Percentiles rank a stretch among this genome's conserved stretches.
These are phyloP conservation scores for Erythrobasidium hasegawianum DNA, from an alignment of 1,284 basidiomycete genomes.

Conservation along the genomic window DNA sequence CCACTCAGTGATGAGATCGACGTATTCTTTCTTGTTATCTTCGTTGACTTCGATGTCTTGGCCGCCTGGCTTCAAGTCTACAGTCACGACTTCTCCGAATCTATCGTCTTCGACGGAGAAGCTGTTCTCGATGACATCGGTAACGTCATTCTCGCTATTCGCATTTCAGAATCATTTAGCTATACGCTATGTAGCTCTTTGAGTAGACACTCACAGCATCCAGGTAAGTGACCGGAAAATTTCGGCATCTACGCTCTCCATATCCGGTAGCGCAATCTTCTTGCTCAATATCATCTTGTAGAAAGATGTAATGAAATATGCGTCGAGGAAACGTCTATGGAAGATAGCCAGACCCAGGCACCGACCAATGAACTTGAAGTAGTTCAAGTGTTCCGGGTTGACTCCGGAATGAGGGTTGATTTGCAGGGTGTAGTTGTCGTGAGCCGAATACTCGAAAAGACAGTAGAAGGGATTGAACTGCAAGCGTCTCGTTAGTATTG, in stretches of 20 bases:
- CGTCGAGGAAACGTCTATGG: constrained; percentile 96
- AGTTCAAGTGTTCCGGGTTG: constrained; percentile 98
- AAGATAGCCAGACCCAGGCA: constrained; percentile 93
- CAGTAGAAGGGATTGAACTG: constrained; percentile 99
- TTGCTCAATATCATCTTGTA: constrained; percentile 98
- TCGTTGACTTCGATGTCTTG: constrained; percentile 83
- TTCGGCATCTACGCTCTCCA: constrained; percentile 86
- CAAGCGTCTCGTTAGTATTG: neutral
- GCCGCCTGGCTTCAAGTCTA: constrained; percentile 86
- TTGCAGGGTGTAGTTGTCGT: constrained; percentile 93
- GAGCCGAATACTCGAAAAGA: constrained; percentile 97
- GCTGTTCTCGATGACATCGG: constrained; percentile 89
- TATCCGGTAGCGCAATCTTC: constrained; percentile 74
- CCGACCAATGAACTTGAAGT: constrained; percentile 99
- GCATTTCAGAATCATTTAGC: neutral
- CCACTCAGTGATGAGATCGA: constrained; percentile 89
- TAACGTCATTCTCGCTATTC: constrained; percentile 83
- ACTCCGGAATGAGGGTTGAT: constrained; percentile 71
- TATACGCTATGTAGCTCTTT: neutral
- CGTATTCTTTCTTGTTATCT: constrained; percentile 98
- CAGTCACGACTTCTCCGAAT: constrained; percentile 92
- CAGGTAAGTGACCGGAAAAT: constrained; percentile 86
- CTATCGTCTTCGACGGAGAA: constrained; percentile 92
- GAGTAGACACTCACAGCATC: constrained; percentile 73
- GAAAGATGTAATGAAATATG: constrained; percentile 97